A percentile compares a stretch with the other conserved stretches of the same genome.
phyloP scores from a whole-genome alignment of 192 early-diverging fungal species.

The Coemansia sp. region DNA sequence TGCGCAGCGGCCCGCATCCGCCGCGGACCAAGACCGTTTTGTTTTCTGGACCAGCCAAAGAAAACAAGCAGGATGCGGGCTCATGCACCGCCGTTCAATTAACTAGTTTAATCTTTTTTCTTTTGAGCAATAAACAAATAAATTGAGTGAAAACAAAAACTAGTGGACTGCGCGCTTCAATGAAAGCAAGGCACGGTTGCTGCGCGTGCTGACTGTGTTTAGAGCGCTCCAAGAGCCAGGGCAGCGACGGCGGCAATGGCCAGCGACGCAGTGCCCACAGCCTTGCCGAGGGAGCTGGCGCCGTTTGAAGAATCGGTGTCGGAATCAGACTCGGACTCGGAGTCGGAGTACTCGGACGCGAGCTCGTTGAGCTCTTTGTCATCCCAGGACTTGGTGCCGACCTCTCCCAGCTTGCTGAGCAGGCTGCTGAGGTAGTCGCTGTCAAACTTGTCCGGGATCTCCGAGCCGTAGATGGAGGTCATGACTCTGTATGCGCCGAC shows the following conservation, averaged over 20 bases:
- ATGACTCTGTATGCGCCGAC: conserved; percentile 22
- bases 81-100: too few species aligned
- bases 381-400: conserved; percentile 21
- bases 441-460: conserved; percentile 16
- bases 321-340: conserved; percentile 1
- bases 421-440: conserved; percentile 21
- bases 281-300: neutral
- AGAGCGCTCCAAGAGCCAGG: neutral
- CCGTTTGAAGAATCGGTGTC: neutral
- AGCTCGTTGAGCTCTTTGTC: conserved; percentile 22
- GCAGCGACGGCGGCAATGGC: neutral
- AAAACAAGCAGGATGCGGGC: too few species aligned
- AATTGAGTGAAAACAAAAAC: too few species aligned
- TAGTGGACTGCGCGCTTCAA: too few species aligned
- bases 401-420: conserved; percentile 17
- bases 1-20: neutral
- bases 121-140: too few species aligned
- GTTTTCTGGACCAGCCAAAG: too few species aligned
- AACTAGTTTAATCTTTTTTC: too few species aligned
- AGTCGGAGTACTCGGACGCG: conserved; percentile 9
- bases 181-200: too few species aligned
- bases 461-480: conserved; percentile 15
- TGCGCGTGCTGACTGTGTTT: neutral
- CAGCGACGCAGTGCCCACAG: neutral
- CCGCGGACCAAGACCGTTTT: neutral